Evolutionary conservation across 768 basidiomycete species (phyloP), one percentile per base, ranked within the genome.

Genomic region (Psilocybe sp.): DNA sequence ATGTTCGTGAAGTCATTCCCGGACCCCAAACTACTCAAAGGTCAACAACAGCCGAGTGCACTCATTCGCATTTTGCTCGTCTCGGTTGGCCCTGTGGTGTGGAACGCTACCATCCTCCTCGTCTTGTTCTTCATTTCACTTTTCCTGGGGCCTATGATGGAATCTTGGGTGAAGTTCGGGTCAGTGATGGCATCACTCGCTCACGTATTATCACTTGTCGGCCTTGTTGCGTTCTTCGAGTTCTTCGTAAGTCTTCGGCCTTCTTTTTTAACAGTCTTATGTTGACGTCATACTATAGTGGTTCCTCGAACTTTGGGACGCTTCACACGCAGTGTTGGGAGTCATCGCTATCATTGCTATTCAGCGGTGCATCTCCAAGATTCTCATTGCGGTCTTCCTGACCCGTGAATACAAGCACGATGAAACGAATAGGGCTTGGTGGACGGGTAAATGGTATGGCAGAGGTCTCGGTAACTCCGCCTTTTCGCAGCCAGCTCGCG

Each of bases 401-500:
- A 92, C 93, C 19, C 87, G 97, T 62, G 97, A 99, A 70, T 96
- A 88, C 78, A 98, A 98, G 73, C 92, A 97, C 64, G 97, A 99
- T 64, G 94, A 98, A 74, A 95, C 92, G 20, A 98, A 98, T 73
- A 80, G 91, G 53, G 95, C 95, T 1, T 98, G 96, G 96, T 99
- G 97, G 97, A 94, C 95, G 14, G 95, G 94, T 54, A 87, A 89
- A 74, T 98, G 97, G 97, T 95, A 95, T 64, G 94, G 95, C 41
- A 81, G 93, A 51, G 91, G 92, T 23, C 76, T 99, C 15, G 96
- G 96, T 12, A 79, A 79, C n/a, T 88, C 90, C 32, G 92, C 90
- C 34, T 84, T 96, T 65, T 94, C 92, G 28, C 97, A 98, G 65
- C 94, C 95, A 31, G 93, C 92, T 49, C 87, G 97, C 65, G 97